Base-by-base conservation (phyloP, 78 protist genomes). In the Paulinella micropora region DNA sequence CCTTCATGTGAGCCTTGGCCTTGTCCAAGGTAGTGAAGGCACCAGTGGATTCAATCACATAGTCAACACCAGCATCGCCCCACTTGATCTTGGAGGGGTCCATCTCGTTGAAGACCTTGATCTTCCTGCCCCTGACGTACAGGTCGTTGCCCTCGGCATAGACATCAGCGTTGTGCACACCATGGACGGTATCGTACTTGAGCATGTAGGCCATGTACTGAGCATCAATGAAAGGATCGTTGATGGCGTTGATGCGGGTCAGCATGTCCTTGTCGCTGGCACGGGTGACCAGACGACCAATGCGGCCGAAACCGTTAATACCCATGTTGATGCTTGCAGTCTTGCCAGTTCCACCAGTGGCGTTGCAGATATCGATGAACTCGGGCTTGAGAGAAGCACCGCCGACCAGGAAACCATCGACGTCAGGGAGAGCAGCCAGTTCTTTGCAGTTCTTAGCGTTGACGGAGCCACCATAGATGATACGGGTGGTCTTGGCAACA, bases 351-450 rank as follows among this genome's bases (percentile, higher is more conserved):
- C n/a, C n/a, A n/a, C n/a, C n/a, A n/a, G n/a, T n/a, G n/a, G 92
- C 81, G 86, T 94, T 88, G 90, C 94, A 86, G 89, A 97, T 97
- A 3, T 86, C 39, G 39, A 88, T 37, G 84, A 97, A 96, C 38
- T 81, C 84, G 3, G 97, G 95, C 89, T 93, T 86, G 37, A 96
- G 93, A 1, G 98, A 96, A 1, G 99, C 99, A 41, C 99, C 99
- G 40, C 99, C 99, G 69, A 81, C 84, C 15, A 98, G 93, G 96
- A 98, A 98, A 23, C 99, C 99, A 88, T 98, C 98, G 67, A 98
- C 86, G 88, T 97, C 98, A 23, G 93, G 79, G 90, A 85, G 39
- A 79, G 91, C 35, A 38, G 94, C 82, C 23, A 97, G 95, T 1
- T 93, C 95, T 1, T 1, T 41, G 83, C 92, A 38, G 95, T 97